Conservation (phyloP, 179 eudicot genomes). For the Beta lomatogona region DNA sequence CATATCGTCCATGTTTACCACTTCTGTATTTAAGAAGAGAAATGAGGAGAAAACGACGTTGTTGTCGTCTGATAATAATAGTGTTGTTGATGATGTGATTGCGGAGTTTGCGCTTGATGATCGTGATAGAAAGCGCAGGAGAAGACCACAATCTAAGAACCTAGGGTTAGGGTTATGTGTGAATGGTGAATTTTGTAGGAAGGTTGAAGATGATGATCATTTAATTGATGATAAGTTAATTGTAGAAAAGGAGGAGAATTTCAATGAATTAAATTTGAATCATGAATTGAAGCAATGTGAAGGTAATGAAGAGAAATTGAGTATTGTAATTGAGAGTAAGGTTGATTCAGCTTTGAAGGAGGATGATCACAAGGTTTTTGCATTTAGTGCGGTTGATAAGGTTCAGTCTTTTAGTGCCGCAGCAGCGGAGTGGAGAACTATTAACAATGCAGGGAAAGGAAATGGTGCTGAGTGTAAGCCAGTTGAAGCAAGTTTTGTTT, state of each 20-base stretch:
- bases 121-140: constrained; percentile 65
- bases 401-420: constrained; percentile 53
- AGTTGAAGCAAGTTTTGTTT: constrained; percentile 18
- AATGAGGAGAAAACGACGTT: constrained; percentile 39
- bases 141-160: constrained; percentile 43
- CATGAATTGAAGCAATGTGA: not conserved
- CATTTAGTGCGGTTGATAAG: constrained; percentile 72
- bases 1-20: constrained; percentile 73
- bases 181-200: constrained; percentile 22
- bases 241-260: constrained; percentile 25
- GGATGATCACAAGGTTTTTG: constrained; percentile 36
- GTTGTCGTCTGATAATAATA: constrained; percentile 38
- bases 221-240: not conserved
- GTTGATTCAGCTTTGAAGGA: constrained; percentile 26
- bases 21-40: constrained; percentile 64
- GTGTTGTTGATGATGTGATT: constrained; percentile 87
- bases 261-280: not conserved
- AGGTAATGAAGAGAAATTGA: constrained; percentile 23
- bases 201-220: constrained; percentile 16
- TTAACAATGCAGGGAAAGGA: not conserved
- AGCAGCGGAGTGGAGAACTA: constrained; percentile 60
- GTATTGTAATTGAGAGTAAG: not conserved
- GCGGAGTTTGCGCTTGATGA: constrained; percentile 90
- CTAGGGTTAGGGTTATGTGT: constrained; percentile 18
- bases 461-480: constrained; percentile 28